Conservation (phyloP, 805 yeast species). For the Clavispora phyllophila region DNA sequence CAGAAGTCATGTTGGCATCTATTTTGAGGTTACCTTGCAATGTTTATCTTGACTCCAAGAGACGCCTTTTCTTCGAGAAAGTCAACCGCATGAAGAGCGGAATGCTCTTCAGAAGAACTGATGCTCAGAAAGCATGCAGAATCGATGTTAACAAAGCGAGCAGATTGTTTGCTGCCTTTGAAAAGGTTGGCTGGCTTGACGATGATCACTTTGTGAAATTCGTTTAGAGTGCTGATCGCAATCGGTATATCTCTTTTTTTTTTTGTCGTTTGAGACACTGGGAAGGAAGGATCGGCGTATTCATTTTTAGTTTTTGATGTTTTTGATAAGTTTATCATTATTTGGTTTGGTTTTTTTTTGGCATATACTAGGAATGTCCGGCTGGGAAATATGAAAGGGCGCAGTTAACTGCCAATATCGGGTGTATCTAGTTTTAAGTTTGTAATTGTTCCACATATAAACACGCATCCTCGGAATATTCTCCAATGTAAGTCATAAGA, state of each 20-base stretch:
- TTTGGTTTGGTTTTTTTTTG: neutral
- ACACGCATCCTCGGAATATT: neutral
- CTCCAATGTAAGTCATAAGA: too few species aligned
- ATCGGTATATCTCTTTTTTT: neutral
- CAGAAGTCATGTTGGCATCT: constrained; percentile 81
- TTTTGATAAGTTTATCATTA: neutral
- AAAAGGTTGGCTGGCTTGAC: constrained; percentile 86
- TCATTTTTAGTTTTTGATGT: neutral
- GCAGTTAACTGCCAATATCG: neutral
- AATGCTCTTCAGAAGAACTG: constrained; percentile 89
- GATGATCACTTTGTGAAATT: constrained; percentile 54
- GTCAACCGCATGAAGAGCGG: constrained; percentile 66
- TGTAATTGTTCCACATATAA: neutral
- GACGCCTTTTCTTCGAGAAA: constrained; percentile 84
- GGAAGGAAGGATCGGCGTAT: neutral
- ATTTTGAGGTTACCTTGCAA: constrained; percentile 85
- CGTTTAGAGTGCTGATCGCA: constrained; percentile 4
- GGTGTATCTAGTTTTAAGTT: neutral
- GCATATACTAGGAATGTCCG: neutral
- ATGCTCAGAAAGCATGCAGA: constrained; percentile 95
- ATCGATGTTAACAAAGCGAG: constrained; percentile 97
- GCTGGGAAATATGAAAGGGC: neutral
- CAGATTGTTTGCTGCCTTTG: constrained; percentile 83
- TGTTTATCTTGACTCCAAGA: constrained; percentile 61
- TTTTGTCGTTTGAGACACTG: neutral